These are phyloP conservation scores for Agaricus blazei DNA, from an alignment of 768 basidiomycete species.

Conservation along the genomic window DNA sequence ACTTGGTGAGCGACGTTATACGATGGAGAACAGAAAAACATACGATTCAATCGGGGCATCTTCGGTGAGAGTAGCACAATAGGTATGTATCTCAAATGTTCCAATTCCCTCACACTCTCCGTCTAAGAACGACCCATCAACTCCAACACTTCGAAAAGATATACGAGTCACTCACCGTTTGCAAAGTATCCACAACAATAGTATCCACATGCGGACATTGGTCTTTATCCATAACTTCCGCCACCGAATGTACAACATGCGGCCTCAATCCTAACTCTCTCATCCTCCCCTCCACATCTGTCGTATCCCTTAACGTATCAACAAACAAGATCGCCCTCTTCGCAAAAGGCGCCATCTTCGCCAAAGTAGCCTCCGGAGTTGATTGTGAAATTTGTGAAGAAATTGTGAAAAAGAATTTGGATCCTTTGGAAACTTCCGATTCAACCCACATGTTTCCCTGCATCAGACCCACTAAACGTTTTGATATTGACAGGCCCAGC, in stretches of 20 bases:
- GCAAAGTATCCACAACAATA: constrained; percentile 88
- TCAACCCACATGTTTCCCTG: constrained; percentile 99
- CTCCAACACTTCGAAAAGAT: constrained; percentile 4
- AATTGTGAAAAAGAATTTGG: constrained; percentile 96
- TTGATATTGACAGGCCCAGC: constrained; percentile 94
- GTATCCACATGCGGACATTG: constrained; percentile 88
- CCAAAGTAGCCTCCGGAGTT: constrained; percentile 64
- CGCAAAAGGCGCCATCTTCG: constrained; percentile 82
- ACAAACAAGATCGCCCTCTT: constrained; percentile 90
- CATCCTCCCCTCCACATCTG: constrained; percentile 72
- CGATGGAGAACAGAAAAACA: constrained; percentile 22
- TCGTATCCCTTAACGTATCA: constrained; percentile 75
- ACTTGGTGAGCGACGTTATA: not conserved
- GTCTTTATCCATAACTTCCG: constrained; percentile 78
- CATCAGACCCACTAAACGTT: constrained; percentile 95
- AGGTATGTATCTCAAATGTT: constrained; percentile 94
- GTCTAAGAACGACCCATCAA: constrained; percentile 44
- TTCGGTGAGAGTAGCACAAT: constrained; percentile 85
- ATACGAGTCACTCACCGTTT: constrained; percentile 52
- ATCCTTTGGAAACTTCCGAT: constrained; percentile 87
- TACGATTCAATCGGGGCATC: constrained; percentile 71
- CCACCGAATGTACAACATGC: constrained; percentile 70
- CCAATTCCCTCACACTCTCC: constrained; percentile 84
- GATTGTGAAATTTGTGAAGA: constrained; percentile 77
- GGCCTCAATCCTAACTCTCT: constrained; percentile 75